Evolutionary conservation across 768 basidiomycete species (phyloP), one percentile per base, ranked within the genome.

Genomic region (Trametes cingulata): DNA sequence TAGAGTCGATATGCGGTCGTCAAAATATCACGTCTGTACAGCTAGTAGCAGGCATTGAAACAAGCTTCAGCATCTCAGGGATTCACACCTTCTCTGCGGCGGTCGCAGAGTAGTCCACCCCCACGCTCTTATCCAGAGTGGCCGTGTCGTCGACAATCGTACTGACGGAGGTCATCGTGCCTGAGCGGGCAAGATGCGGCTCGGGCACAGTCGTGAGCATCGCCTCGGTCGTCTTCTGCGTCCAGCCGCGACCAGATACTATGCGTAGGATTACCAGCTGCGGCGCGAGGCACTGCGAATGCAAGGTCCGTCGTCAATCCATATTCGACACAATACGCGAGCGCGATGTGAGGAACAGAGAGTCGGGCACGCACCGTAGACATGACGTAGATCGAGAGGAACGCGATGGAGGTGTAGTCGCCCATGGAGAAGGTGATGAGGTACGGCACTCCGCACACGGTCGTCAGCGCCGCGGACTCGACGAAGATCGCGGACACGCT

Each of bases 311-410:
- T 41, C 12, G 14, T 19, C 10, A 19, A 19, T 12, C 14, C n/a
- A 6, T 4, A 19, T 10, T 33, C 29, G 10, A 33, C 10, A 33
- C 10, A n/a, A n/a, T n/a, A n/a, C n/a, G n/a, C n/a, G n/a, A n/a
- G n/a, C n/a, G n/a, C n/a, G n/a, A 40, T 6, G 27, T 24, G 29
- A 13, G 20, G 2, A 20, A 20, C 27, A 33, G 37, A 20, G 33
- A 2, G 12, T 22, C 4, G 17, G 29, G 40, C 27, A 54, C 56
- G 39, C 42, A 65, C 64, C 33, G 60, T 65, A 47, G 52, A 58
- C 64, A 65, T 61, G 39, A 58, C 64, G 19, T 61, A 61, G 29
- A 61, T 55, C 14, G 64, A 61, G 19, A 66, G 52, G 48, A 68
- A 61, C 35, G 66, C 41, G 29, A 64, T 55, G 22, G 49, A 39